phyloP scores from a whole-genome alignment of 495 filamentous ascomycete species.

The Aspergillus taichungensis region DNA sequence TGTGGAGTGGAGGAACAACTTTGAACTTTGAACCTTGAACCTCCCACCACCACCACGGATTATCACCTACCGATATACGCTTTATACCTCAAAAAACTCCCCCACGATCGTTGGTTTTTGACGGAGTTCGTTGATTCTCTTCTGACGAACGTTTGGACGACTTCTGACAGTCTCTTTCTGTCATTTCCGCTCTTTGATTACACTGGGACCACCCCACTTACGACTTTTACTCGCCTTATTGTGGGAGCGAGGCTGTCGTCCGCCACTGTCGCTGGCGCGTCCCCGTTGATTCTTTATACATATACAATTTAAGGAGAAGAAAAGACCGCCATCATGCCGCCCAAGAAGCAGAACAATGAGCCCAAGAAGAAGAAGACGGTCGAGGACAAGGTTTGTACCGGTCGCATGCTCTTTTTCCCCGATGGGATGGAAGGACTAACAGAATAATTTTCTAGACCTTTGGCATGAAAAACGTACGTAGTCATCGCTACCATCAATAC shows the following conservation, averaged over 20 bases:
- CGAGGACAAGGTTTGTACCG: constrained; percentile 64
- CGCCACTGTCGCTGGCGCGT: constrained; percentile 10
- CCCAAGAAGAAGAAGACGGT: constrained; percentile 68
- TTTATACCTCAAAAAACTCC: too few relatives aligned
- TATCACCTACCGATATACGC: too few relatives aligned
- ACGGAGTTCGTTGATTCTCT: too few relatives aligned
- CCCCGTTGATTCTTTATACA: constrained; percentile 13
- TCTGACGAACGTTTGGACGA: too few relatives aligned
- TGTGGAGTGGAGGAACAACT: too few relatives aligned
- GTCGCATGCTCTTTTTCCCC: too few relatives aligned
- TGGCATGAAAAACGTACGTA: constrained; percentile 91
- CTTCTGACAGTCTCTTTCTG: too few relatives aligned
- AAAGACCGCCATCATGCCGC: constrained; percentile 64
- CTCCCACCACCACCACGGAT: too few relatives aligned
- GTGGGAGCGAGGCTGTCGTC: neutral
- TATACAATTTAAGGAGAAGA: constrained; percentile 1
- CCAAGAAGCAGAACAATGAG: constrained; percentile 60
- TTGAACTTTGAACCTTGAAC: too few relatives aligned
- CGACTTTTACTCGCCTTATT: constrained; percentile 3
- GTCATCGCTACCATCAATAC: neutral
- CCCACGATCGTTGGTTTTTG: too few relatives aligned
- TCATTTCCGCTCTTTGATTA: too few relatives aligned
- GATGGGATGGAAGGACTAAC: too few relatives aligned
- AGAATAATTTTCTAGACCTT: constrained; percentile 54
- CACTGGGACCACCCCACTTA: neutral